Conservation (phyloP, 1,284 basidiomycete species). For the Gomphus bonarii region DNA sequence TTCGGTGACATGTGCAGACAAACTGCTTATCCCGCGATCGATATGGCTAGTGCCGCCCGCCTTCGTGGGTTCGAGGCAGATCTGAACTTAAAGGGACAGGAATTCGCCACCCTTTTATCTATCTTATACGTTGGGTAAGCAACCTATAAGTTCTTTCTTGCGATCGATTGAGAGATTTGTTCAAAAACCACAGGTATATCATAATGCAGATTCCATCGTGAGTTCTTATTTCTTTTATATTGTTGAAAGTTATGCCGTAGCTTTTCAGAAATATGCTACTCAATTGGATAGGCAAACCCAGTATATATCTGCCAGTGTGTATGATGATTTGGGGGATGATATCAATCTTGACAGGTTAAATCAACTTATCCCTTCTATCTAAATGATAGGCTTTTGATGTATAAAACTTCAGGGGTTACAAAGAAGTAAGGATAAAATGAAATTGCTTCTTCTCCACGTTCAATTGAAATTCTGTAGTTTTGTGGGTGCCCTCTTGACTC, state of each 20-base stretch:
- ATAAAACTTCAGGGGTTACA: neutral
- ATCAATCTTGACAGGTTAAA: slow-evolving; percentile 15
- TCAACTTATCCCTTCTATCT: neutral
- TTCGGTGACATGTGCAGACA: slow-evolving; percentile 1
- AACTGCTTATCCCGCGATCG: slow-evolving; percentile 14
- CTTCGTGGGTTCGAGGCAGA: slow-evolving; percentile 64
- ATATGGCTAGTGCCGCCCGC: slow-evolving; percentile 42
- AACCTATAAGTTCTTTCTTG: slow-evolving; percentile 9
- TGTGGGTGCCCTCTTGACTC: slow-evolving; percentile 26
- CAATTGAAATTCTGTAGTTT: slow-evolving; percentile 17
- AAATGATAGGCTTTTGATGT: neutral
- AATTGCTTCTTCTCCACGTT: neutral
- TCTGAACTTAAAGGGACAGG: slow-evolving; percentile 46
- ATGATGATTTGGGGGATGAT: slow-evolving; percentile 28
- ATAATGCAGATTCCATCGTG: slow-evolving; percentile 74
- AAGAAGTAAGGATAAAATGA: slow-evolving; percentile 15
- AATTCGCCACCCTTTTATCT: slow-evolving; percentile 64
- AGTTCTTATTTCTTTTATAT: slow-evolving; percentile 19
- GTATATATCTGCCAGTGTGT: slow-evolving; percentile 31
- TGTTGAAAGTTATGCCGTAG: neutral
- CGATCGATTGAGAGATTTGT: neutral
- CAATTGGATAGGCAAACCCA: slow-evolving; percentile 62
- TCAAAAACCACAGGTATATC: slow-evolving; percentile 40
- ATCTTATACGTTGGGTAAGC: slow-evolving; percentile 64
- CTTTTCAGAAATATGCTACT: slow-evolving; percentile 57